A percentile compares a stretch with the other conserved stretches of the same genome.
phyloP scores from a whole-genome alignment of 2,329 filamentous ascomycete genomes.

The Neopestalotiopsis sp. region DNA sequence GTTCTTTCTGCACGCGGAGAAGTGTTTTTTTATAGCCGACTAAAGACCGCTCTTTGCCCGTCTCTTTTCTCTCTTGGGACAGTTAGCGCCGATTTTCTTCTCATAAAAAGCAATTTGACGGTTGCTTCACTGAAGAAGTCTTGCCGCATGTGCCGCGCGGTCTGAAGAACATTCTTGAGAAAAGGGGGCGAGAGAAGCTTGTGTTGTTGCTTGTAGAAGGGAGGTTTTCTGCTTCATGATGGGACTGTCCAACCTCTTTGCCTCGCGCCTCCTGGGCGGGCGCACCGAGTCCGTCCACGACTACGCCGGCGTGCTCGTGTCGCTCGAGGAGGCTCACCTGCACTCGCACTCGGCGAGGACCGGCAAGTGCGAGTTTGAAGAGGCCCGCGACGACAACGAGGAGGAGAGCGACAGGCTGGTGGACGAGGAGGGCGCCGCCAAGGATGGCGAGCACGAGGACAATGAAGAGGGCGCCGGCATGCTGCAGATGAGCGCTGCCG shows the following conservation, averaged over 20 bases:
- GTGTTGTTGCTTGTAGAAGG: background rate
- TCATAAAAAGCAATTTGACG: background rate
- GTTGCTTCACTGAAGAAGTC: background rate
- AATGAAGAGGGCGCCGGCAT: conserved; percentile 51
- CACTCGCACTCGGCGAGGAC: conserved; percentile 58
- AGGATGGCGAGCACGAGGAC: conserved; percentile 35
- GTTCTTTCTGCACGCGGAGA: background rate
- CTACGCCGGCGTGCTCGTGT: conserved; percentile 56
- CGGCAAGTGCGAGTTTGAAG: conserved; percentile 50
- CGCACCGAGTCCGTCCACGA: conserved; percentile 52
- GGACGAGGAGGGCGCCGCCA: conserved; percentile 34
- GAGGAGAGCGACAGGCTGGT: conserved; percentile 29
- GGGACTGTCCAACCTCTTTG: background rate
- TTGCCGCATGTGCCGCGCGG: background rate
- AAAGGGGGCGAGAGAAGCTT: background rate
- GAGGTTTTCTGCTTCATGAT: background rate
- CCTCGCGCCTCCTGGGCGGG: conserved; percentile 22
- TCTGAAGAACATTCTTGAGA: background rate
- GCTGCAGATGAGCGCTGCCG: conserved; percentile 56
- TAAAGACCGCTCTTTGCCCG: too few species aligned
- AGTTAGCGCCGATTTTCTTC: too few species aligned
- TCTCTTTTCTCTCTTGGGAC: too few species aligned
- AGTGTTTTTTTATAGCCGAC: background rate
- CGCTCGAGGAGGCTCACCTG: conserved; percentile 60
- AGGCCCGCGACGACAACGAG: conserved; percentile 40